Conservation (phyloP, 2,329 filamentous ascomycete genomes). For the Cladophialophora immunda region DNA sequence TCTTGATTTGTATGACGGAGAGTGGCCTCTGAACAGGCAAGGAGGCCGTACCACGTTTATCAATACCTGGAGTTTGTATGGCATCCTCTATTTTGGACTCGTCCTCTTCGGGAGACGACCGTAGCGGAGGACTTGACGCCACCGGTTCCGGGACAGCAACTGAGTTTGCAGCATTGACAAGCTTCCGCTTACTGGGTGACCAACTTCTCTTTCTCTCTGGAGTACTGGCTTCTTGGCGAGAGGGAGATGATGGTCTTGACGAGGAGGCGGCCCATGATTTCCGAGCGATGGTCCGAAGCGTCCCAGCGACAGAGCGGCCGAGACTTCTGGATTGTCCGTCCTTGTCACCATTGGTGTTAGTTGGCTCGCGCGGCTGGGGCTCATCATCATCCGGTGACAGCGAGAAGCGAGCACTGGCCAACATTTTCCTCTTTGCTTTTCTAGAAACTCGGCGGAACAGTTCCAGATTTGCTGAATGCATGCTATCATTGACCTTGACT, state of each 20-base stretch:
- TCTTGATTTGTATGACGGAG: constrained; percentile 50
- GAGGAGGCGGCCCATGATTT: constrained; percentile 59
- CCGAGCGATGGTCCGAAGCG: constrained; percentile 59
- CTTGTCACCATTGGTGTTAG: constrained; percentile 40
- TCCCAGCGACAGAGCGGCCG: constrained; percentile 57
- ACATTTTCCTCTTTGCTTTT: constrained; percentile 44
- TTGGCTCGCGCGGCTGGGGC: constrained; percentile 35
- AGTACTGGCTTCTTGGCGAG: constrained; percentile 43
- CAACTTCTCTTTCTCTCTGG: constrained; percentile 39
- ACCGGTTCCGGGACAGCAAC: constrained; percentile 29
- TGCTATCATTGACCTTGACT: constrained; percentile 31
- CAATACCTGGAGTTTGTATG: not conserved
- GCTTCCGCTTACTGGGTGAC: constrained; percentile 34
- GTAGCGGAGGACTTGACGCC: constrained; percentile 28
- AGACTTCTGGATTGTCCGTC: constrained; percentile 51
- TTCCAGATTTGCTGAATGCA: constrained; percentile 37
- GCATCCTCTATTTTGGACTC: not conserved
- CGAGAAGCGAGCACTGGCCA: constrained; percentile 46
- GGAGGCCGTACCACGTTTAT: constrained; percentile 1
- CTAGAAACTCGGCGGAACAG: constrained; percentile 40
- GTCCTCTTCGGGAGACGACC: constrained; percentile 11
- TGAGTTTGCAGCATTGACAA: constrained; percentile 14
- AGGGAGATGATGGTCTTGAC: constrained; percentile 58
- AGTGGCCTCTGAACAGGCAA: constrained; percentile 48
- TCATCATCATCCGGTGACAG: constrained; percentile 50